phyloP scores from a whole-genome alignment of 768 basidiomycete species.

The Butyriboletus loyo region DNA sequence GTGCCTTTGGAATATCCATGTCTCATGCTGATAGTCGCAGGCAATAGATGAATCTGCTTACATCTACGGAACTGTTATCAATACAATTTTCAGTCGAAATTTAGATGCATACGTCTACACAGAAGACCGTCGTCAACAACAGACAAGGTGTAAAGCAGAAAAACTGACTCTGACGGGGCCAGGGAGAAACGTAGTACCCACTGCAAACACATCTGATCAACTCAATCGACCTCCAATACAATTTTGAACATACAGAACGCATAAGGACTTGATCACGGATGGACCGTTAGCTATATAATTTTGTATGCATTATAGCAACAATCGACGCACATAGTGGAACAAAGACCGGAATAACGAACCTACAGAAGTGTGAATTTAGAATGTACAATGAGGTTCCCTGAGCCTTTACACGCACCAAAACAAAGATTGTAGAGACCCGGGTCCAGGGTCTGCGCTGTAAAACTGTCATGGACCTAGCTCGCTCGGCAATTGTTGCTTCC shows the following conservation, averaged over 20 bases:
- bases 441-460: conserved; percentile 4
- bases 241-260: not conserved
- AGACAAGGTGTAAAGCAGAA: not conserved
- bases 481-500: not conserved
- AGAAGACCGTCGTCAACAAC: not conserved
- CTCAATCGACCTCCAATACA: not conserved
- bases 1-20: not conserved
- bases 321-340: not conserved
- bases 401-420: not conserved
- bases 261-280: not conserved
- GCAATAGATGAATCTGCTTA: not conserved
- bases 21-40: not conserved
- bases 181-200: not conserved
- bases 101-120: not conserved
- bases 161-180: not conserved
- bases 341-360: not conserved
- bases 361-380: not conserved
- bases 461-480: not conserved
- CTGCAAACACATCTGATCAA: not conserved
- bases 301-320: not conserved
- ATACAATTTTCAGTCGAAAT: not conserved
- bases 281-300: not conserved
- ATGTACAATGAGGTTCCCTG: not conserved
- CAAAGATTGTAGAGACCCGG: conserved; percentile 6
- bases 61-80: not conserved